These are phyloP conservation scores for Fabrea salina DNA, from an alignment of 169 alveolate species.

Conservation along the genomic window DNA sequence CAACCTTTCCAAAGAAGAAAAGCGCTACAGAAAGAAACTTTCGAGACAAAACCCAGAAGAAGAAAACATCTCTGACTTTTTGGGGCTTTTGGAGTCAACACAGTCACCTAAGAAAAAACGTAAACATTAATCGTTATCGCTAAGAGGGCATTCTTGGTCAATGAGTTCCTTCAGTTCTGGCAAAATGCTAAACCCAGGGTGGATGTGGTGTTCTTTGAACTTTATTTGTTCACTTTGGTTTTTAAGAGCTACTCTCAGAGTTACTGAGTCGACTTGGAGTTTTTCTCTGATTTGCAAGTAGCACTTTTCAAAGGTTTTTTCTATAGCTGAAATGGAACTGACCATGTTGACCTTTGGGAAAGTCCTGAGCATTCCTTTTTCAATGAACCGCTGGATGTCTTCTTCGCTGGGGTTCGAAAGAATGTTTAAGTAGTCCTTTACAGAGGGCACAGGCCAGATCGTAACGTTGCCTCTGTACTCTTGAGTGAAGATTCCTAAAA, in stretches of 20 bases:
- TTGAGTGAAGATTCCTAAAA: slow-evolving; percentile 39
- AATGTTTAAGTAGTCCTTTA: slow-evolving; percentile 46
- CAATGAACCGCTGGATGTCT: slow-evolving; percentile 35
- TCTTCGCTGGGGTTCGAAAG: slow-evolving; percentile 49
- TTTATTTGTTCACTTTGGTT: no score
- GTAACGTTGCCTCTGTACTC: slow-evolving; percentile 59
- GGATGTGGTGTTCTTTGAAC: no score
- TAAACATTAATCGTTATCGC: no score
- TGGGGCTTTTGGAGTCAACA: no score
- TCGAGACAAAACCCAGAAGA: not conserved
- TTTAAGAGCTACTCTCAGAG: no score
- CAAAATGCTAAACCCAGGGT: no score
- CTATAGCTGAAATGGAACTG: slow-evolving; percentile 28
- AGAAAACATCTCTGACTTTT: not conserved
- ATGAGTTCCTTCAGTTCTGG: no score
- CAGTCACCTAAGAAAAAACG: no score
- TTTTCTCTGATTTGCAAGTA: slow-evolving; percentile 10
- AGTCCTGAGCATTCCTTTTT: slow-evolving; percentile 32
- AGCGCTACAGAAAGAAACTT: not conserved
- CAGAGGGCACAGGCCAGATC: slow-evolving; percentile 50
- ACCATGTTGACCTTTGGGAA: slow-evolving; percentile 28
- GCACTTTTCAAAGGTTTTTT: slow-evolving; percentile 25
- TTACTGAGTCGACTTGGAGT: no score
- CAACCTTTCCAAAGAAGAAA: not conserved
- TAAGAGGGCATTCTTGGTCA: no score